phyloP scores from a whole-genome alignment of 108 stramenopile species.

The Pinguiococcus pyrenoidosus region DNA sequence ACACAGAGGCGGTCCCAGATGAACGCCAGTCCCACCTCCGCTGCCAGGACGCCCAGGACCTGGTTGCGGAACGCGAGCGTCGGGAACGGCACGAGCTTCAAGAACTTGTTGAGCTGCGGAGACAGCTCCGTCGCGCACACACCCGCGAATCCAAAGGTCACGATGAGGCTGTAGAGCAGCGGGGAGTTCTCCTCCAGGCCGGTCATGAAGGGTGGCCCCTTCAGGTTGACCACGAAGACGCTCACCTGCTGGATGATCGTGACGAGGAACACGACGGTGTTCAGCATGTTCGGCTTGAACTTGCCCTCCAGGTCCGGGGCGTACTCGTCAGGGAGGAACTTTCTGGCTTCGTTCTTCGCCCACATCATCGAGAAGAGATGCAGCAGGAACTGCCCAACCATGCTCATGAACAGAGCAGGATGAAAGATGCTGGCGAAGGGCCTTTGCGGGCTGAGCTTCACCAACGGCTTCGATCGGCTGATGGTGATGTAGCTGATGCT shows the following conservation, averaged over 20 bases:
- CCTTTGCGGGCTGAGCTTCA: slow-evolving; percentile 69
- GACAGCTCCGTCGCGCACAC: slow-evolving; percentile 31
- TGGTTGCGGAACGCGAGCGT: slow-evolving; percentile 70
- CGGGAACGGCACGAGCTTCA: slow-evolving; percentile 94
- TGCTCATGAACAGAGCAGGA: slow-evolving; percentile 74
- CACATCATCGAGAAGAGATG: slow-evolving; percentile 72
- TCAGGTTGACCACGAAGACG: slow-evolving; percentile 92
- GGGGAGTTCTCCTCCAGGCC: slow-evolving; percentile 88
- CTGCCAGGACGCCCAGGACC: slow-evolving; percentile 57
- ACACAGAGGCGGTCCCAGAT: background rate
- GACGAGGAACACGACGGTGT: slow-evolving; percentile 84
- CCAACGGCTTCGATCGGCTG: slow-evolving; percentile 78
- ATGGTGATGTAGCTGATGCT: slow-evolving; percentile 84
- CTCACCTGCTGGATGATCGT: slow-evolving; percentile 88
- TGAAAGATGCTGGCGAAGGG: slow-evolving; percentile 89
- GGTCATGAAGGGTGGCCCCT: slow-evolving; percentile 95
- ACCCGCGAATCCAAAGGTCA: slow-evolving; percentile 35
- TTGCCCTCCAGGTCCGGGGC: slow-evolving; percentile 69
- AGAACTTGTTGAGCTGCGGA: slow-evolving; percentile 73
- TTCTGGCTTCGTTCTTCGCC: slow-evolving; percentile 26
- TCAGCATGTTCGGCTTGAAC: slow-evolving; percentile 71
- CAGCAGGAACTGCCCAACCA: slow-evolving; percentile 78
- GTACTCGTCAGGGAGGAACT: slow-evolving; percentile 60
- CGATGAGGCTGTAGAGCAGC: slow-evolving; percentile 70
- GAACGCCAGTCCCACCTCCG: slow-evolving; percentile 65